Evolutionary conservation across 108 stramenopile species (phyloP).

Genomic region (Cylindrotheca fusiformis): DNA sequence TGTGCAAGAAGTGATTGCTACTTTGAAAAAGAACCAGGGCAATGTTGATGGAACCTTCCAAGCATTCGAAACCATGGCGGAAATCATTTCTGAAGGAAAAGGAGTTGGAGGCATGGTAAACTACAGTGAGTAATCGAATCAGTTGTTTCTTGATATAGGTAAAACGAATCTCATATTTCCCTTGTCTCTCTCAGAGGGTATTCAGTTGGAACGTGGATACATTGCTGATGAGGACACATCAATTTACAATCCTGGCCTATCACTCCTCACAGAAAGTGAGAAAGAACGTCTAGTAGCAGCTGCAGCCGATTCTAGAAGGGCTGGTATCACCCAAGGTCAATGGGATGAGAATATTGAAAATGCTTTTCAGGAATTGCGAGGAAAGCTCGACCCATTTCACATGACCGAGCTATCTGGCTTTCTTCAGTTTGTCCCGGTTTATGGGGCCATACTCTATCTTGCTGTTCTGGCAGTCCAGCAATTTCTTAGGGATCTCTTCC

Average conservation of each 20-base stretch:
- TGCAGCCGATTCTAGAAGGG: constrained; percentile 52
- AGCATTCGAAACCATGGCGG: constrained; percentile 65
- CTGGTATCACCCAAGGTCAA: constrained; percentile 31
- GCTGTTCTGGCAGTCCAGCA: constrained; percentile 76
- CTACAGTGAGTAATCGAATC: constrained; percentile 65
- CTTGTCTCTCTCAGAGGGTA: constrained; percentile 41
- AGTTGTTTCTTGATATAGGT: too few species aligned
- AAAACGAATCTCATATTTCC: too few species aligned
- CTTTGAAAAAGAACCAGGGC: constrained; percentile 41
- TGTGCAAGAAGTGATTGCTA: constrained; percentile 44
- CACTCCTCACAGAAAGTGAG: constrained; percentile 68
- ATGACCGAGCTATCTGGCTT: constrained; percentile 70
- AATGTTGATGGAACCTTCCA: constrained; percentile 52
- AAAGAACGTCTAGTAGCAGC: constrained; percentile 70
- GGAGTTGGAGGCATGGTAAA: constrained; percentile 79
- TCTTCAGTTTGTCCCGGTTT: constrained; percentile 63
- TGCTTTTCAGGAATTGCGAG: constrained; percentile 59
- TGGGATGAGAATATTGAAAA: constrained; percentile 73
- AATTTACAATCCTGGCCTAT: constrained; percentile 84
- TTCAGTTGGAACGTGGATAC: constrained; percentile 68
- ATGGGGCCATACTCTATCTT: constrained; percentile 66
- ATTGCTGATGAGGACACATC: constrained; percentile 83
- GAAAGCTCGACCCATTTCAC: constrained; percentile 74
- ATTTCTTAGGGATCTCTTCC: constrained; percentile 52
- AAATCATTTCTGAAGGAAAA: constrained; percentile 83